Base-by-base conservation (phyloP, 208 protist genomes). In the Naegleria lovaniensis region DNA sequence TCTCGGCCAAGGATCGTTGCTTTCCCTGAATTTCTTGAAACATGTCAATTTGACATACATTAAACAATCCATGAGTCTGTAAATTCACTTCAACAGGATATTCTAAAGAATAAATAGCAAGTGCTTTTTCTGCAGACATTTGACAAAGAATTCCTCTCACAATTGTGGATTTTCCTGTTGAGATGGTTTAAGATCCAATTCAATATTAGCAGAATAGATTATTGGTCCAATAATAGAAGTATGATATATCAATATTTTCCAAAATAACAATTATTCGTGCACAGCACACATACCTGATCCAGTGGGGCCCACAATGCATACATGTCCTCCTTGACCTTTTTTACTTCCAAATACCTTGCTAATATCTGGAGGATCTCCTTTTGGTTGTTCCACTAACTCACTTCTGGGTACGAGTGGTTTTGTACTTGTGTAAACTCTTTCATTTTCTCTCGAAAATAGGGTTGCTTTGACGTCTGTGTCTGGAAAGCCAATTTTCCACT, bases 11-110 rank as follows among this genome's bases (percentile, higher is more conserved):
- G 29, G 55, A 41, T 87, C 89, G 52, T 40, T 90, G 83, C 39
- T 87, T 85, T 13, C 89, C 89, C 22, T 85, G 83, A 75, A 87
- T 85, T 9, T 90, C 83, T 67, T 88, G 76, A 83, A 90, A 90
- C 89, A 90, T 90, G 25, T 90, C 89, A 75, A 90, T 90, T 87
- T 90, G 89, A 67, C 83, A 88, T 4, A 90, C 89, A 41, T 87
- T 9, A 67, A 90, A 88, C 13, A 90, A 29, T 0, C 89, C 89
- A 25, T 90, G 89, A 5, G 89, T 90, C 29, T 90, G 39, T 75
- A 90, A 41, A 85, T 85, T 87, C 13, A 90, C 89, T 48, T 90
- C 89, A 6, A 90, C 89, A 48, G 89, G 89, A 85, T 55, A 90
- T 83, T 90, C 89, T 11, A 90, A 48, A n/a, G 89, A 88, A 67